Percentiles rank a stretch among this genome's conserved stretches.
Conservation (phyloP, 768 basidiomycete species). For the Tricholoma sp. region DNA sequence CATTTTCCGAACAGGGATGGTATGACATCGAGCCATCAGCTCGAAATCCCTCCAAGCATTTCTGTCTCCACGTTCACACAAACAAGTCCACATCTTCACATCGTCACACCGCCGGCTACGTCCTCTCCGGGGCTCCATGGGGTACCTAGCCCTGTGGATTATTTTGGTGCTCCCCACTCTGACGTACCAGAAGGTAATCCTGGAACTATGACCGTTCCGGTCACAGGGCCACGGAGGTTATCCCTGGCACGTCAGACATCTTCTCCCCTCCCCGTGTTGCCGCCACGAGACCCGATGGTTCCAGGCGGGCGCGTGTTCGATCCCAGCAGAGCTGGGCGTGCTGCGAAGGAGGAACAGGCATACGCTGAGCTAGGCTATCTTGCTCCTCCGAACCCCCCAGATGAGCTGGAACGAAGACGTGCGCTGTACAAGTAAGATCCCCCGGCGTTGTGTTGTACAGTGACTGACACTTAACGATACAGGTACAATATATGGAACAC, state of each 20-base stretch:
- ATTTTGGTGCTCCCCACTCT: conserved; percentile 6
- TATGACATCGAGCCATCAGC: neutral
- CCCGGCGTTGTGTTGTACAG: neutral
- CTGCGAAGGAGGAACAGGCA: conserved; percentile 64
- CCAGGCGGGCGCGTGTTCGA: conserved; percentile 29
- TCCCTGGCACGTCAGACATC: conserved; percentile 60
- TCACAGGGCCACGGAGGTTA: conserved; percentile 40
- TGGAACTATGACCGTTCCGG: conserved; percentile 34
- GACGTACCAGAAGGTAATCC: conserved; percentile 5
- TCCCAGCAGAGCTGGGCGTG: conserved; percentile 36
- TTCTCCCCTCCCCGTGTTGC: conserved; percentile 51
- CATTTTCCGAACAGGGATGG: neutral
- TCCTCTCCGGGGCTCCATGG: neutral
- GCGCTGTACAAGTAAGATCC: conserved; percentile 75
- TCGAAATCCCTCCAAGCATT: neutral
- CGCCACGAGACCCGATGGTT: conserved; percentile 26
- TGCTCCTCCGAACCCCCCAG: conserved; percentile 76
- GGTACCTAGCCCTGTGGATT: conserved; percentile 7
- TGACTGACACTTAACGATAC: conserved; percentile 3
- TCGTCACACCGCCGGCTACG: conserved; percentile 4
- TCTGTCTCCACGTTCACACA: no score
- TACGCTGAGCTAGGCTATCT: conserved; percentile 65
- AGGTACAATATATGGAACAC: conserved; percentile 92
- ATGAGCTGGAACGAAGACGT: conserved; percentile 76
- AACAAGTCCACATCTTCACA: neutral